A percentile compares a stretch with the other conserved stretches of the same genome.
These are phyloP conservation scores for Akanthomyces muscarius DNA, from an alignment of 2,329 filamentous ascomycete species.

Conservation along the genomic window DNA sequence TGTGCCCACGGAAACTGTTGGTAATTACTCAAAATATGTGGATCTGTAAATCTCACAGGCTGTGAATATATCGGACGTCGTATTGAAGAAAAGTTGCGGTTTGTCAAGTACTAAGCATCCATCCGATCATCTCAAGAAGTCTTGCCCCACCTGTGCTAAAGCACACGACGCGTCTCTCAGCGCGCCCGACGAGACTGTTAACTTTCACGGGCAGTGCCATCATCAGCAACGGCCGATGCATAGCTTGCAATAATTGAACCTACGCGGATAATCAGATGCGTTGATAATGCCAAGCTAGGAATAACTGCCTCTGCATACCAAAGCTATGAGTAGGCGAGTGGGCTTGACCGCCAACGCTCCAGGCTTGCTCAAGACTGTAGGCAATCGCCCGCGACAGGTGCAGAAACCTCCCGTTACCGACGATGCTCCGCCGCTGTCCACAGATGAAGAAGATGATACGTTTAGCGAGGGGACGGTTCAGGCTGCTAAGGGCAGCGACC, in stretches of 20 bases:
- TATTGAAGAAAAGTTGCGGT: not conserved
- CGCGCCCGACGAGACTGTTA: not conserved
- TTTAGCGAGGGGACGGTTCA: slow-evolving; percentile 8
- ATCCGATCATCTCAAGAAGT: not conserved
- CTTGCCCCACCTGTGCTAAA: not conserved
- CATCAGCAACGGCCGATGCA: not conserved
- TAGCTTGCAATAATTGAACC: not conserved
- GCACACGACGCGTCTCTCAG: slow-evolving; percentile 5
- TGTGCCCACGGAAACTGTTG: too few relatives aligned
- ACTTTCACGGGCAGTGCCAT: not conserved
- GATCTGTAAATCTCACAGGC: too few relatives aligned
- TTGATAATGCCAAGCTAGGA: not conserved
- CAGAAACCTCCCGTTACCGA: slow-evolving; percentile 6
- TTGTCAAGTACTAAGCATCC: not conserved
- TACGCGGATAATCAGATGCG: not conserved
- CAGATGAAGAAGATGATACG: slow-evolving; percentile 26
- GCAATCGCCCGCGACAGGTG: slow-evolving; percentile 19
- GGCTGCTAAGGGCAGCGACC: slow-evolving; percentile 4
- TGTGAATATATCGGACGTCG: too few relatives aligned
- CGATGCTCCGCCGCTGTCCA: slow-evolving; percentile 28
- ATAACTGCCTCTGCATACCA: too few relatives aligned
- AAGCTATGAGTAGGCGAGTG: slow-evolving; percentile 14
- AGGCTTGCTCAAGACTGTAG: slow-evolving; percentile 21
- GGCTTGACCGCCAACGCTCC: slow-evolving; percentile 24
- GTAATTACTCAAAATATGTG: too few relatives aligned